These are phyloP conservation scores for Coccomyxa subellipsoidea DNA, from an alignment of 163 green algal genomes.

Conservation along the genomic window DNA sequence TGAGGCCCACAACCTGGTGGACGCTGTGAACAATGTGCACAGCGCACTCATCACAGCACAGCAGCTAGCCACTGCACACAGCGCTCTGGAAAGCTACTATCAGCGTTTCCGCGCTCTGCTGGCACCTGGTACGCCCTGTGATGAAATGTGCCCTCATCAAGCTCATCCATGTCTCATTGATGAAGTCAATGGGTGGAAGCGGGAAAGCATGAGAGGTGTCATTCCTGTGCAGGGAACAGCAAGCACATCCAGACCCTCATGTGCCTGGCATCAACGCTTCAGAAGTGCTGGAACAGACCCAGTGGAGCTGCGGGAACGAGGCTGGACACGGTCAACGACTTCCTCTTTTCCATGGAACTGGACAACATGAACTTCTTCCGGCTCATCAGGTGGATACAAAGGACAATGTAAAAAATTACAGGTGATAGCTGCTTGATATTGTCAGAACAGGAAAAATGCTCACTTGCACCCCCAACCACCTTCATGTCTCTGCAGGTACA, in stretches of 20 bases:
- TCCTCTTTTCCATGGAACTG: conserved; percentile 68
- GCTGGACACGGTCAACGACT: conserved; percentile 70
- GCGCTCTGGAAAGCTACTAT: conserved; percentile 74
- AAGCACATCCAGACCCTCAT: conserved; percentile 59
- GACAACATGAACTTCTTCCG: conserved; percentile 94
- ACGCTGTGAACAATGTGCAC: conserved; percentile 36
- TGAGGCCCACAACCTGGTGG: conserved; percentile 91
- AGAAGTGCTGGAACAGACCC: background rate
- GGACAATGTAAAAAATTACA: background rate
- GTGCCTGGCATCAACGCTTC: conserved; percentile 17
- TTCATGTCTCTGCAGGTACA: conserved; percentile 36
- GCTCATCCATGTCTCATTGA: too few species aligned
- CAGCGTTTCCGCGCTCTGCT: conserved; percentile 59
- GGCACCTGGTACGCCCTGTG: background rate
- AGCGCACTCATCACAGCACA: conserved; percentile 24
- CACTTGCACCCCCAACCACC: too few species aligned
- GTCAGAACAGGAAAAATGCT: background rate
- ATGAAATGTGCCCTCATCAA: too few species aligned
- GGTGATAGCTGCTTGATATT: background rate
- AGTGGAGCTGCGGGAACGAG: conserved; percentile 3
- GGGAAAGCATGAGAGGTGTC: too few species aligned
- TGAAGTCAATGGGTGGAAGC: too few species aligned
- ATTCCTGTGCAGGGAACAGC: conserved; percentile 42
- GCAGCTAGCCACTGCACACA: conserved; percentile 26
- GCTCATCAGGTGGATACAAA: conserved; percentile 50